phyloP scores from a whole-genome alignment of 139 green algal genomes.

The Spirogloea muscicola region DNA sequence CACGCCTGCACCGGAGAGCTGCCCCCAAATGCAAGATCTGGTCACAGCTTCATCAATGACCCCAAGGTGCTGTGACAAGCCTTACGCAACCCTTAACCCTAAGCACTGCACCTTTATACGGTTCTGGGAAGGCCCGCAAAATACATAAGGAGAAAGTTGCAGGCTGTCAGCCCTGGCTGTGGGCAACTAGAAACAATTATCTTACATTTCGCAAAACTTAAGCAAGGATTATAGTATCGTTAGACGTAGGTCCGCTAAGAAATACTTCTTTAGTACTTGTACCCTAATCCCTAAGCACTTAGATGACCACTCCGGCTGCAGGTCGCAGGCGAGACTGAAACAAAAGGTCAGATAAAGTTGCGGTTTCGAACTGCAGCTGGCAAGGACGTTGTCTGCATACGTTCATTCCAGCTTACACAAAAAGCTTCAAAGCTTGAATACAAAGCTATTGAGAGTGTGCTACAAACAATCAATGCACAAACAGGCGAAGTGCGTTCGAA shows the following conservation, averaged over 20 bases:
- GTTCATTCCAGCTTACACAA: constrained; percentile 75
- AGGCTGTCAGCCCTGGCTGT: background rate
- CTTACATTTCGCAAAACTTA: background rate
- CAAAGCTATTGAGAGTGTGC: constrained; percentile 52
- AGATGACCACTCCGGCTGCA: constrained; percentile 9
- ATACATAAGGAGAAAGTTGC: background rate
- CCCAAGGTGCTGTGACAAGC: background rate
- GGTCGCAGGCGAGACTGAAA: constrained; percentile 78
- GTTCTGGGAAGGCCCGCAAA: background rate
- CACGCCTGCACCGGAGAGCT: background rate
- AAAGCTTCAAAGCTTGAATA: constrained; percentile 54
- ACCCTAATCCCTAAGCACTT: background rate
- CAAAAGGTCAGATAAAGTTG: constrained; percentile 96
- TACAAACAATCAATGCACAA: constrained; percentile 25
- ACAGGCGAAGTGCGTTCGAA: constrained; percentile 12
- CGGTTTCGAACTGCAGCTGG: constrained; percentile 64
- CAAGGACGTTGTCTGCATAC: constrained; percentile 72
- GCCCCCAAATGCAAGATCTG: background rate
- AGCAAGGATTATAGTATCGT: background rate
- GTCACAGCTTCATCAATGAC: background rate
- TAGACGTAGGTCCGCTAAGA: background rate
- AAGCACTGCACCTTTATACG: background rate
- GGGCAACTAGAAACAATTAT: constrained; percentile 6
- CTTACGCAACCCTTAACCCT: background rate
- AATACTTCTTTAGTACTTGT: constrained; percentile 1